Evolutionary conservation across 75 land plant genomes (phyloP).

Genomic region (Sequoia sempervirens): DNA sequence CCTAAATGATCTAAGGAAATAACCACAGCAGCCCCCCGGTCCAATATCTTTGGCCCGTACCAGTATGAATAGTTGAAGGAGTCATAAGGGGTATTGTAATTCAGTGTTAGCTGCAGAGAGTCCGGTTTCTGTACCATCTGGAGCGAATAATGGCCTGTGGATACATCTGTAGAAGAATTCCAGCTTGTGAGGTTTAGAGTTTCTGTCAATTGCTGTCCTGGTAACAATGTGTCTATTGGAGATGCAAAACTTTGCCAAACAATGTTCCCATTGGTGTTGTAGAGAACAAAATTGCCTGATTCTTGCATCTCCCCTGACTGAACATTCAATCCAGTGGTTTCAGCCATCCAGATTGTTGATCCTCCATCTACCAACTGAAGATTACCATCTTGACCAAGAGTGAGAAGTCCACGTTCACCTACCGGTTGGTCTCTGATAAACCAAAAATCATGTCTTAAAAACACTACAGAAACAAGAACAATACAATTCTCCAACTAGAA

Average conservation of each 20-base stretch:
- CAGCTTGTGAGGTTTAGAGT: constrained; percentile 38
- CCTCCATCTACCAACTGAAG: constrained; percentile 25
- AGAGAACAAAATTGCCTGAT: constrained; percentile 42
- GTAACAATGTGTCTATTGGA: constrained; percentile 54
- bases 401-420: constrained; percentile 29
- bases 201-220: constrained; percentile 43
- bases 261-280: neutral
- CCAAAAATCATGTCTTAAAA: neutral
- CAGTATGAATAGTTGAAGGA: constrained; percentile 45
- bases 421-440: constrained; percentile 20
- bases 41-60: constrained; percentile 39
- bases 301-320: constrained; percentile 33
- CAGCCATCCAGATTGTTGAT: constrained; percentile 35
- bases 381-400: constrained; percentile 34
- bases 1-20: constrained; percentile 31
- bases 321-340: constrained; percentile 26
- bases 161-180: constrained; percentile 16
- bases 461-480: neutral
- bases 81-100: constrained; percentile 30
- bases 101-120: constrained; percentile 38
- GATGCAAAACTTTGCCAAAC: constrained; percentile 41
- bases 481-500: neutral
- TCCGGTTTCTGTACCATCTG: constrained; percentile 21
- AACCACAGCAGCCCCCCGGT: constrained; percentile 28
- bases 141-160: constrained; percentile 8